These are phyloP conservation scores for Nephelium lappaceum DNA, from an alignment of 345 rosid species.

Conservation along the genomic window DNA sequence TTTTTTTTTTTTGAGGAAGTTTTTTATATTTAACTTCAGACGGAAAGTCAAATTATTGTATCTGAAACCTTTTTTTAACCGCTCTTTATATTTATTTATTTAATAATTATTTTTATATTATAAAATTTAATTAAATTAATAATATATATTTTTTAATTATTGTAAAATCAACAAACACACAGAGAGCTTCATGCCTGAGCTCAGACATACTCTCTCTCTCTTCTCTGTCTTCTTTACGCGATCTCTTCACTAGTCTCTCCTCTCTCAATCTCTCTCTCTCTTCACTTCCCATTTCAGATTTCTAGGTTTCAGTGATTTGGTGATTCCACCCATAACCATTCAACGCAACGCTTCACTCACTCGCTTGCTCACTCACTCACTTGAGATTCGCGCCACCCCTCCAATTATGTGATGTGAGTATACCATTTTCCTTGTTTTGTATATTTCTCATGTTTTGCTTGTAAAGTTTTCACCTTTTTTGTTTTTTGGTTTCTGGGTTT, in stretches of 20 bases:
- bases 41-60: too few species aligned
- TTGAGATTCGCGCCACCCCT: slow-evolving; percentile 2
- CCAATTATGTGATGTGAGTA: slow-evolving; percentile 15
- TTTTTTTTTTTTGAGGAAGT: too few species aligned
- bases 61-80: not conserved
- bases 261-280: not conserved
- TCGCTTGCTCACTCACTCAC: too few species aligned
- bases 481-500: not conserved
- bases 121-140: not conserved
- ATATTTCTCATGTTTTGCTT: not conserved
- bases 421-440: not conserved
- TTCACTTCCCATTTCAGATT: not conserved
- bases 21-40: too few species aligned
- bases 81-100: not conserved
- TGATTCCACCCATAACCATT: not conserved
- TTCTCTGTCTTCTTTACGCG: slow-evolving; percentile 29
- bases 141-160: not conserved
- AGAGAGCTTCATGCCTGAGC: slow-evolving; percentile 26
- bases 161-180: slow-evolving; percentile 27
- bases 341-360: not conserved
- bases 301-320: slow-evolving; percentile 24
- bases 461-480: not conserved
- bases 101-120: not conserved
- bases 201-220: slow-evolving; percentile 19
- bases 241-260: slow-evolving; percentile 26